phyloP scores from a whole-genome alignment of 2,329 filamentous ascomycete species.

The Periconia sp. region DNA sequence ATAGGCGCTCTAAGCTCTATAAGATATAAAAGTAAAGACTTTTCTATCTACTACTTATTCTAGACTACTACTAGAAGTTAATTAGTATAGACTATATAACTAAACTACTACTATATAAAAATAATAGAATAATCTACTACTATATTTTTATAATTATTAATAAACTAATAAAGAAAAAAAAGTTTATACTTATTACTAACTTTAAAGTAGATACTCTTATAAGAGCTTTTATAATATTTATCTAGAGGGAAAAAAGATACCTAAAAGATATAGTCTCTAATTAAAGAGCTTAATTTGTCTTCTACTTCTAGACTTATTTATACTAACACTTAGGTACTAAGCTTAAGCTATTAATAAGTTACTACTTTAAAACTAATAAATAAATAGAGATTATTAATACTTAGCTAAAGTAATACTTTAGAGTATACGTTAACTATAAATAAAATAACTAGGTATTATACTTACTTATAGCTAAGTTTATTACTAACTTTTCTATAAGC shows the following conservation, averaged over 20 bases:
- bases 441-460: neutral
- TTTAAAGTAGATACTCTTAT: neutral
- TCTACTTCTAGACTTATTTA: neutral
- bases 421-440: neutral
- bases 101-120: too few relatives aligned
- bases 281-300: neutral
- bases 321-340: neutral
- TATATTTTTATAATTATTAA: too few relatives aligned
- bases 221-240: neutral
- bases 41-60: slow-evolving; percentile 4
- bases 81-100: neutral
- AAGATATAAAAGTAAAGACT: neutral
- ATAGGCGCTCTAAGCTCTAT: neutral
- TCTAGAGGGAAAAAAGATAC: neutral
- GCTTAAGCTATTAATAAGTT: neutral
- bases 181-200: too few relatives aligned
- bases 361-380: slow-evolving; percentile 4
- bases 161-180: too few relatives aligned
- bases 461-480: neutral
- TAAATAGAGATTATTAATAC: neutral
- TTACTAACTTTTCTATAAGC: neutral
- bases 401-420: neutral
- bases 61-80: neutral
- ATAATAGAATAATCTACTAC: too few relatives aligned
- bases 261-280: neutral